phyloP scores from a whole-genome alignment of 1,139 yeast genomes.

The Arxiozyma heterogenica region DNA sequence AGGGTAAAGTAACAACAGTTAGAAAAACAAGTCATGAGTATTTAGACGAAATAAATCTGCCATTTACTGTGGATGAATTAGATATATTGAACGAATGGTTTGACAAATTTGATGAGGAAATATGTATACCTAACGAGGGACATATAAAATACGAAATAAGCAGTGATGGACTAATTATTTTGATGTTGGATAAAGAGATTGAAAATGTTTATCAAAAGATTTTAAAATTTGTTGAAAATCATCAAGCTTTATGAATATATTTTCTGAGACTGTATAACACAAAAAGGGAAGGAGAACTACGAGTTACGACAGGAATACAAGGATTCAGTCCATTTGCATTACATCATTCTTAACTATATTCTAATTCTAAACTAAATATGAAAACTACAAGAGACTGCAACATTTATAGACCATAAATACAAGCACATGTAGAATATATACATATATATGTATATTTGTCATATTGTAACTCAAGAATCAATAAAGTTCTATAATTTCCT shows the following conservation, averaged over 20 bases:
- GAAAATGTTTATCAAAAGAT: conserved; percentile 24
- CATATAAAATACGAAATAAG: conserved; percentile 64
- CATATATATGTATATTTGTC: no score
- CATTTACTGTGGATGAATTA: conserved; percentile 41
- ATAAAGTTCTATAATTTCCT: no score
- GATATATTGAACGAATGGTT: conserved; percentile 54
- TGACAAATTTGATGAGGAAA: conserved; percentile 49
- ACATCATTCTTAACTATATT: no score
- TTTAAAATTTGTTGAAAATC: conserved; percentile 21
- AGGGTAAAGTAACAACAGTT: conserved; percentile 5
- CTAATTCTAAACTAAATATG: no score
- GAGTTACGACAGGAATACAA: neutral
- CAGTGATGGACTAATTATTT: conserved; percentile 59
- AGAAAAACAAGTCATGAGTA: conserved; percentile 26
- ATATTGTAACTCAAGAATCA: no score
- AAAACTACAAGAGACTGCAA: no score
- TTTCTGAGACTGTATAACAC: neutral
- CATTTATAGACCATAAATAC: no score
- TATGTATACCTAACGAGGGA: conserved; percentile 60
- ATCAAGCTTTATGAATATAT: conserved; percentile 3
- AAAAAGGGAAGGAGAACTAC: no score
- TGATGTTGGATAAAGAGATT: conserved; percentile 38
- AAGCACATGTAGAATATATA: no score
- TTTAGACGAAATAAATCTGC: conserved; percentile 26
- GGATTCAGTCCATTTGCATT: no score